These are phyloP conservation scores for Triticum turgidum DNA, from an alignment of 176 grass and related monocot species.

Conservation along the genomic window DNA sequence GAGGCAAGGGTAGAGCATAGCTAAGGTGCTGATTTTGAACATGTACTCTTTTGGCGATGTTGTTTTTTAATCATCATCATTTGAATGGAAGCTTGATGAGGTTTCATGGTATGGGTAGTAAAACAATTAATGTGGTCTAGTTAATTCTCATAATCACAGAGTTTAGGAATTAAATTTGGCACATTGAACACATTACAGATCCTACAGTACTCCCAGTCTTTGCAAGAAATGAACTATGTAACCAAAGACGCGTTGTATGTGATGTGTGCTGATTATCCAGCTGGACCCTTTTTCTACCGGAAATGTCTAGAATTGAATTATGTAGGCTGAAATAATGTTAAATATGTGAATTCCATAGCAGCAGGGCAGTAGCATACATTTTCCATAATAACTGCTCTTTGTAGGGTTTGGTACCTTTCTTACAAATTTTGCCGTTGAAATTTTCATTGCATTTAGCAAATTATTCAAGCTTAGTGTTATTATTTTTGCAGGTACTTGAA, in stretches of 20 bases:
- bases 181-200: not conserved
- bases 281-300: no score
- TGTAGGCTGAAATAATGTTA: not conserved
- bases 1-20: constrained; percentile 40
- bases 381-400: not conserved
- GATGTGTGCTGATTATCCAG: not conserved
- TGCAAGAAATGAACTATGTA: not conserved
- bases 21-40: constrained; percentile 44
- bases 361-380: not conserved
- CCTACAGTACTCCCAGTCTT: not conserved
- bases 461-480: not conserved
- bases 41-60: constrained; percentile 35
- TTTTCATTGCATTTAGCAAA: not conserved
- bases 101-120: not conserved
- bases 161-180: not conserved
- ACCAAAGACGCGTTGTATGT: not conserved
- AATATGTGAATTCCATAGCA: not conserved
- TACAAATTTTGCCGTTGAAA: not conserved
- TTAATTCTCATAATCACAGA: not conserved
- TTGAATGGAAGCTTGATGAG: not conserved
- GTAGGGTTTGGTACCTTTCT: not conserved
- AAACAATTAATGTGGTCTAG: not conserved
- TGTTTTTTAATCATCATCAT: constrained; percentile 8
- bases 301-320: not conserved
- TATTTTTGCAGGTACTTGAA: constrained; percentile 55